phyloP scores from a whole-genome alignment of 768 basidiomycete genomes.

The Wakefieldia striispora region DNA sequence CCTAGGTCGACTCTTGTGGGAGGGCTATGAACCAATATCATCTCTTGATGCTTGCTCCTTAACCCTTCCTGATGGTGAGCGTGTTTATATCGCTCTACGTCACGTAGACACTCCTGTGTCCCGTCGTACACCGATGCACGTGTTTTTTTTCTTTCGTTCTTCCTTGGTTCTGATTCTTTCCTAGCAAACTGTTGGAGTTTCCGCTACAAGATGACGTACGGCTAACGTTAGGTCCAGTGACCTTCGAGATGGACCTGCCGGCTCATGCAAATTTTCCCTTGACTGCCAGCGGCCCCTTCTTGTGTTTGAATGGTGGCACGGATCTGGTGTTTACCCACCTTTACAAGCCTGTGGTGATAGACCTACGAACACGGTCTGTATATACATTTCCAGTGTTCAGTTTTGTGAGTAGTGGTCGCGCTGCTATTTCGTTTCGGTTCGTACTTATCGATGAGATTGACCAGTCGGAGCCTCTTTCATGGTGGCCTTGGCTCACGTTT shows the following conservation, averaged over 20 bases:
- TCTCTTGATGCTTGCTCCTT: conserved; percentile 20
- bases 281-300: conserved; percentile 10
- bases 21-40: conserved; percentile 12
- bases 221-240: conserved; percentile 11
- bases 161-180: conserved; percentile 5
- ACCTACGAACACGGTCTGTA: conserved; percentile 13
- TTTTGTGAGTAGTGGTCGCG: conserved; percentile 10
- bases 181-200: conserved; percentile 25
- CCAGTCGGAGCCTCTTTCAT: background rate
- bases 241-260: conserved; percentile 19
- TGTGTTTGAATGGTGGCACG: conserved; percentile 17
- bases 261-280: conserved; percentile 16
- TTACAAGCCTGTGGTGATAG: conserved; percentile 15
- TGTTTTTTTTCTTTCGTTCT: conserved; percentile 1
- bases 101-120: conserved; percentile 14
- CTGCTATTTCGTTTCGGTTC: background rate
- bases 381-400: conserved; percentile 18
- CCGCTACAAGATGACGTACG: conserved; percentile 10
- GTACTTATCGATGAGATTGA: background rate
- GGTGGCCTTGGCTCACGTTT: conserved; percentile 12
- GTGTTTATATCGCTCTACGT: conserved; percentile 21
- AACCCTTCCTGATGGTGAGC: conserved; percentile 13
- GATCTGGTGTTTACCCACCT: conserved; percentile 10
- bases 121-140: conserved; percentile 20
- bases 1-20: conserved; percentile 18